Base-by-base conservation (phyloP, 2,329 filamentous ascomycete genomes). In the Ophiosphaerella narmari region DNA sequence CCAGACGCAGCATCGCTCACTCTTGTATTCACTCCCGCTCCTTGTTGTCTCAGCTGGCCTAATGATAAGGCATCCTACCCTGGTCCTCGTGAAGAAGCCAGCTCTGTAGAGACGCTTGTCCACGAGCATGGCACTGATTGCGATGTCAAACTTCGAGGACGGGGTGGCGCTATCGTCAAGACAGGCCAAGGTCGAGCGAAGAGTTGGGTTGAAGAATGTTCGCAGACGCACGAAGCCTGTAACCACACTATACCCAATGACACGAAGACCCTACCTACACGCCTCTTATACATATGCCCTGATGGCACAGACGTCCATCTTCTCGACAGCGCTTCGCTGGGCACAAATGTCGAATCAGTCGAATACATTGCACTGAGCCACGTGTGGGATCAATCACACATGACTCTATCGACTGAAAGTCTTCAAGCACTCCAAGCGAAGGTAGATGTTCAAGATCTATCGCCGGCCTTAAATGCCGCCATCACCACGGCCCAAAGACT, bases 21-120 rank as follows among this genome's bases (percentile, higher is more conserved):
- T 6, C 54, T 67, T 54, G 55, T 62, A 34, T 73, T 72, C 44
- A 67, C 65, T 12, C 70, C 70, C 26, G 68, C 66, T n/a, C 62
- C 67, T 36, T 73, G 70, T 54, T 73, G 70, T 55, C 62, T 72
- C 33, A 63, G 57, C 50, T 73, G 70, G 70, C 60, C 70, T 3
- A 72, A 72, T 45, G 63, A 69, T 31, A 64, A 68, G 29, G 62
- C 51, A 7, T 50, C 56, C 6, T 72, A 65, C 54, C 70, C 70
- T 29, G 63, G 66, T n/a, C 68, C 69, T 4, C 42, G 51, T 21
- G 67, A 71, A 48, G 70, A 73, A 52, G 52, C 66, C 4, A 38
- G 54, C 36, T 59, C 48, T 13, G 63, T 65, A 42, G 63, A 71
- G 37, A 58, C 53, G 45, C 57, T 70, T 21, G 48, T 55, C 42